Evolutionary conservation across 73 alveolate genomes (phyloP), one percentile per base, ranked within the genome.

Genomic region (Uronychia binucleata): DNA sequence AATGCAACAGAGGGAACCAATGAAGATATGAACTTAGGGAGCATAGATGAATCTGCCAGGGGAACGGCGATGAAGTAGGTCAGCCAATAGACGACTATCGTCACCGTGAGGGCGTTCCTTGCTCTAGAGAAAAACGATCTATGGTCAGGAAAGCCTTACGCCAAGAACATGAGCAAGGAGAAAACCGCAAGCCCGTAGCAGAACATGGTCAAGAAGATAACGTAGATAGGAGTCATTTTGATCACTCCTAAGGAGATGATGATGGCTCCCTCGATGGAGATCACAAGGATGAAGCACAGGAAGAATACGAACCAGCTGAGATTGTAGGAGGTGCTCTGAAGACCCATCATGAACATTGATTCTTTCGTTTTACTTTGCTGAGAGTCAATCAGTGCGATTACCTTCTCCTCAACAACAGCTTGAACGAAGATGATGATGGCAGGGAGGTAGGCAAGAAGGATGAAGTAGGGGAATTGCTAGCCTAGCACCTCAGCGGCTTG

Each of bases 261-360:
- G n/a, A 81, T 57, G 0, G 81, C 14, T 74, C 85, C 57, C 11
- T 83, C 34, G 30, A 86, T 57, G 29, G 91, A 60, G 31, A 86
- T 86, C n/a, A 79, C 75, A 0, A 94, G 58, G 81, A 90, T 91
- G 29, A 97, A 93, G 1, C 92, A 79, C 0, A 94, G 58, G 86
- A 93, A 98, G 88, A 89, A 88, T 1, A 93, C 88, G 77, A 98
- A 92, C 98, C 98, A 97, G 0, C 99, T 95, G 28, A 95, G 86
- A 93, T 97, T 97, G 85, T 96, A 98, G 30, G 97, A 88, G 26
- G 94, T 79, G 76, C 95, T 97, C 26, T 89, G 86, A 77, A 98
- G 84, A 31, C 99, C 99, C 99, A 98, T 98, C 91, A 98, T 97
- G 92, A 94, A 97, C 99, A 98, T 98, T 19, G 97, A 96, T 95